Conservation (phyloP, 73 alveolate genomes). For the Paramecium sonneborni region DNA sequence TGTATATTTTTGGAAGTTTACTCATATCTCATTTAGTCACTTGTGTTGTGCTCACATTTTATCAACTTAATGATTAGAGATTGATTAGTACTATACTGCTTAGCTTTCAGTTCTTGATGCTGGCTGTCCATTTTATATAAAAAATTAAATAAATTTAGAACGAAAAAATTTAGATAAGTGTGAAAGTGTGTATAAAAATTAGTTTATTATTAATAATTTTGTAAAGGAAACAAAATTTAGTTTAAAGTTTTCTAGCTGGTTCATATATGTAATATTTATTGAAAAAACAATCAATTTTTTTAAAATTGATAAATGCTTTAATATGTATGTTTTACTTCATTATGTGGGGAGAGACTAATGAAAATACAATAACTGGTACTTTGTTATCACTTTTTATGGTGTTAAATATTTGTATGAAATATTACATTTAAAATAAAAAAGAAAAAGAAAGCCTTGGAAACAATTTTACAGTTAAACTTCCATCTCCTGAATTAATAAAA, state of each 20-base stretch:
- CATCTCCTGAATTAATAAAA: background rate
- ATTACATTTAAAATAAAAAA: slow-evolving; percentile 5
- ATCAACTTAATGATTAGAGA: background rate
- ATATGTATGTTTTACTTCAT: slow-evolving; percentile 37
- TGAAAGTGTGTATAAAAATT: background rate
- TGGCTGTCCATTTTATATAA: slow-evolving; percentile 22
- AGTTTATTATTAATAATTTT: background rate
- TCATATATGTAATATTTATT: slow-evolving; percentile 22
- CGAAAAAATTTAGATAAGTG: background rate
- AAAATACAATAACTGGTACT: background rate
- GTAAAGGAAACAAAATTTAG: background rate
- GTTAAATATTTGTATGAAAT: slow-evolving; percentile 21
- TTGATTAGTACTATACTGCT: background rate
- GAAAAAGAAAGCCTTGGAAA: background rate
- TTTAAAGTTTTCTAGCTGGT: slow-evolving; percentile 42
- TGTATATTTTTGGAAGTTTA: slow-evolving; percentile 38
- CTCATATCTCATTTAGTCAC: background rate
- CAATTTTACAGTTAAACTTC: background rate
- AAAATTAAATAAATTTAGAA: slow-evolving; percentile 15
- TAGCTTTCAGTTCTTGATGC: background rate
- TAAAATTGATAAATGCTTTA: background rate
- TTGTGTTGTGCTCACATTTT: background rate
- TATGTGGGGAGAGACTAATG: slow-evolving; percentile 40
- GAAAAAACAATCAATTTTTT: background rate
- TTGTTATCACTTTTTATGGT: slow-evolving; percentile 37